Percentiles rank a stretch among this genome's conserved stretches.
Evolutionary conservation across 768 basidiomycete genomes (phyloP).

Genomic region (Lentinula raphanica): DNA sequence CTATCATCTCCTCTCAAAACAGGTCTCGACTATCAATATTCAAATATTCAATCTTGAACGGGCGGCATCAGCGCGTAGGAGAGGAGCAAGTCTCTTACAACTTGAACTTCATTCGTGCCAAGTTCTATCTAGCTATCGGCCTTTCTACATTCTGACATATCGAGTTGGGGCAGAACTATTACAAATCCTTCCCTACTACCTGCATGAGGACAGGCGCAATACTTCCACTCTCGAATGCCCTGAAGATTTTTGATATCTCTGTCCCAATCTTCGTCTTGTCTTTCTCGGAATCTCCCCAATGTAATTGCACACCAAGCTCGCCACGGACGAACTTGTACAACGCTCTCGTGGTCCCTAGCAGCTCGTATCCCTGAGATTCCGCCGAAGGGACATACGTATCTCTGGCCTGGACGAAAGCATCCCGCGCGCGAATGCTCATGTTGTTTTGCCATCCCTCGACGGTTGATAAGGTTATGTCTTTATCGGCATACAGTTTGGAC

Average conservation of each 20-base stretch:
- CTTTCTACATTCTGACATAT: no score
- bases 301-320: not conserved
- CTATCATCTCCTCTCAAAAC: no score
- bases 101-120: no score
- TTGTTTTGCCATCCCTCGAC: not conserved
- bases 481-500: not conserved
- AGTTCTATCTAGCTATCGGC: no score
- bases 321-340: not conserved
- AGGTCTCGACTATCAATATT: no score
- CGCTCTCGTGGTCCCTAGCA: not conserved
- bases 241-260: not conserved
- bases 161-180: no score
- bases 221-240: not conserved
- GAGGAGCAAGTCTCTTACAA: no score
- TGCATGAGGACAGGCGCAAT: not conserved
- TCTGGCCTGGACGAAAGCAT: not conserved
- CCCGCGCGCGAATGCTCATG: not conserved
- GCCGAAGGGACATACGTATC: not conserved
- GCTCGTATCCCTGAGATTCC: not conserved
- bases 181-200: not conserved
- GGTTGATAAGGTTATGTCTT: not conserved
- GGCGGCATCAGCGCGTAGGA: no score
- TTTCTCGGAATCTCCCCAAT: not conserved
- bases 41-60: no score
- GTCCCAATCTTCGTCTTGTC: not conserved